These are phyloP conservation scores for Ilyonectria sp. DNA, from an alignment of 2,329 filamentous ascomycete genomes.

Conservation along the genomic window DNA sequence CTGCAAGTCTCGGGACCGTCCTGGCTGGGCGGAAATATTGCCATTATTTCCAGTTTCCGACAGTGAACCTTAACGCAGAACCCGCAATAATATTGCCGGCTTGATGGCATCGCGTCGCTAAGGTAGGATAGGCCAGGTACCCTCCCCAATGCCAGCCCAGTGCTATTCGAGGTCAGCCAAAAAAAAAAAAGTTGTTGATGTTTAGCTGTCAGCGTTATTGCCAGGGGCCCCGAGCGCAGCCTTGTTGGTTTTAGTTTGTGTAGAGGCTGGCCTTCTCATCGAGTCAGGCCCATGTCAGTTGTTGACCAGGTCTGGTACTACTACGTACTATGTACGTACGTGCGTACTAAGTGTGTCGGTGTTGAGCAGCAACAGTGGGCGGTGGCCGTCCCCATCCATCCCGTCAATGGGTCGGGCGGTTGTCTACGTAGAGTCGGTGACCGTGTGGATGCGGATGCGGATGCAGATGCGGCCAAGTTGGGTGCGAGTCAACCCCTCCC, in stretches of 20 bases:
- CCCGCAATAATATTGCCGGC: slow-evolving; percentile 6
- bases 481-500: slow-evolving; percentile 31
- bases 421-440: slow-evolving; percentile 4
- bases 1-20: not conserved
- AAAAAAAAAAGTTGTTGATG: not conserved
- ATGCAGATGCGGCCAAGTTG: slow-evolving; percentile 15
- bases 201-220: not conserved
- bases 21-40: not conserved
- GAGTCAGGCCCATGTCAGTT: not conserved
- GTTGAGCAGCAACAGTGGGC: not conserved
- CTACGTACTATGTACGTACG: not conserved
- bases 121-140: not conserved
- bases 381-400: not conserved
- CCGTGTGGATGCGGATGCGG: slow-evolving; percentile 1
- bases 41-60: not conserved
- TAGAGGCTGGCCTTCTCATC: not conserved
- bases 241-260: not conserved
- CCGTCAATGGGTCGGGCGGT: not conserved
- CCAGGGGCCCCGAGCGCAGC: not conserved
- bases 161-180: not conserved
- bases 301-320: not conserved
- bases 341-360: not conserved
- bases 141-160: not conserved
- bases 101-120: slow-evolving; percentile 6
- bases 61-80: slow-evolving; percentile 1